Conservation (phyloP, 2,329 filamentous ascomycete genomes). For the Fusarium napiforme region DNA sequence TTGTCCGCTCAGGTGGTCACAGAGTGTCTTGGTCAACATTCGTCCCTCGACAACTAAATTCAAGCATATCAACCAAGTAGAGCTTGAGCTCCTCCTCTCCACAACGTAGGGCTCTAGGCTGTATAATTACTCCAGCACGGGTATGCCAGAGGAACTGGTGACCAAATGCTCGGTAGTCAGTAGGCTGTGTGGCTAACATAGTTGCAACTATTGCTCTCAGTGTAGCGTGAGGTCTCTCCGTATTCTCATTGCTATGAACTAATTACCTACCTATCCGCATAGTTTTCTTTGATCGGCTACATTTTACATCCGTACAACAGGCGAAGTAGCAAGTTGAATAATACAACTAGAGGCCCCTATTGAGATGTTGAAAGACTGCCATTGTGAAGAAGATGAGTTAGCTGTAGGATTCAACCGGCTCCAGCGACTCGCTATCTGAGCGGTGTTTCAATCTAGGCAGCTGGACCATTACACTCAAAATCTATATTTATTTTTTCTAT, state of each 20-base stretch:
- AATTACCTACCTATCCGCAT: not conserved
- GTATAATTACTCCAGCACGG: not conserved
- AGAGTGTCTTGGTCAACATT: not conserved
- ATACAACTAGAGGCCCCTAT: not conserved
- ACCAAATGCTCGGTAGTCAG: rapidly evolving
- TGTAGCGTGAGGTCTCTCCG: not conserved
- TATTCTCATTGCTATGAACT: not conserved
- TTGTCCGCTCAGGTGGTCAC: not conserved
- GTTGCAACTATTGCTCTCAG: not conserved
- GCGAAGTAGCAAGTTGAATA: not conserved
- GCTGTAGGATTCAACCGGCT: not conserved
- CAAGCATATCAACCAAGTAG: not conserved
- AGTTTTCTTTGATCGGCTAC: not conserved
- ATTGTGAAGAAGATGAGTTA: not conserved
- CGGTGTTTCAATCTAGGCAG: not conserved
- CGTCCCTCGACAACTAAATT: not conserved
- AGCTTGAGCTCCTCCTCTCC: not conserved
- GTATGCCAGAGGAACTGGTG: not conserved
- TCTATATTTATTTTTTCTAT: not conserved
- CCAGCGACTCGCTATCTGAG: rapidly evolving
- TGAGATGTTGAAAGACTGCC: not conserved
- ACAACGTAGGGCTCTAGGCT: no score
- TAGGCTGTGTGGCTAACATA: not conserved
- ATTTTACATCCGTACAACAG: not conserved
- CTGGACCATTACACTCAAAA: not conserved